Evolutionary conservation across 805 yeast species (phyloP).

Genomic region (Jamesozyma jinghongensis): DNA sequence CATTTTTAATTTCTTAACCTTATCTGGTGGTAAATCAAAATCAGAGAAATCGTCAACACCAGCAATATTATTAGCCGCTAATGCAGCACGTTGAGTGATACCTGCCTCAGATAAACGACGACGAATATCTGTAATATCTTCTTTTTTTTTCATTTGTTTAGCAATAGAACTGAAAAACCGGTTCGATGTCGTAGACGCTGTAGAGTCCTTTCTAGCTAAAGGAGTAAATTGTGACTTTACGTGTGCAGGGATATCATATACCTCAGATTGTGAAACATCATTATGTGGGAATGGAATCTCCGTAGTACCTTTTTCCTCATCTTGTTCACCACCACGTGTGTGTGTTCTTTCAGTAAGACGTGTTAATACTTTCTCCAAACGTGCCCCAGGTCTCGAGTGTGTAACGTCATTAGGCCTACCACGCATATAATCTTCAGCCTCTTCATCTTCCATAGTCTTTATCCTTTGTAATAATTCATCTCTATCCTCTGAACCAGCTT

Average conservation of each 20-base stretch:
- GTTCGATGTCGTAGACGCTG: no score
- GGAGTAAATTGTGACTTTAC: no score
- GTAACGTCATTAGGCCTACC: conserved; percentile 26
- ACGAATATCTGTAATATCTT: conserved; percentile 24
- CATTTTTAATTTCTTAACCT: not conserved
- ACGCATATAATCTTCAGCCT: conserved; percentile 21
- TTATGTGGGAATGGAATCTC: conserved; percentile 20
- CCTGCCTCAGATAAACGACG: conserved; percentile 29
- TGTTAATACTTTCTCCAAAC: conserved; percentile 28
- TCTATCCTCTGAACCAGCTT: not conserved
- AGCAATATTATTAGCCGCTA: conserved; percentile 38
- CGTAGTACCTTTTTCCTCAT: conserved; percentile 12
- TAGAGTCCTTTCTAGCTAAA: no score
- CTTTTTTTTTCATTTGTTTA: conserved; percentile 9
- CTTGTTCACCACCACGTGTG: conserved; percentile 1
- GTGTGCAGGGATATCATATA: not conserved
- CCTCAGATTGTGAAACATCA: no score
- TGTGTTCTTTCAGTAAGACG: conserved; percentile 10
- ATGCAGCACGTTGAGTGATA: conserved; percentile 36
- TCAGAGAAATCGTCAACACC: conserved; percentile 30
- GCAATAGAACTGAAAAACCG: conserved; percentile 15
- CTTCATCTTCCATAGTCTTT: conserved; percentile 17
- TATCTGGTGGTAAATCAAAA: not conserved
- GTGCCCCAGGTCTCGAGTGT: conserved; percentile 30
- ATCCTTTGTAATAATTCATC: conserved; percentile 6